phyloP scores from a whole-genome alignment of 306 rosid species.

The Leucaena leucocephala region DNA sequence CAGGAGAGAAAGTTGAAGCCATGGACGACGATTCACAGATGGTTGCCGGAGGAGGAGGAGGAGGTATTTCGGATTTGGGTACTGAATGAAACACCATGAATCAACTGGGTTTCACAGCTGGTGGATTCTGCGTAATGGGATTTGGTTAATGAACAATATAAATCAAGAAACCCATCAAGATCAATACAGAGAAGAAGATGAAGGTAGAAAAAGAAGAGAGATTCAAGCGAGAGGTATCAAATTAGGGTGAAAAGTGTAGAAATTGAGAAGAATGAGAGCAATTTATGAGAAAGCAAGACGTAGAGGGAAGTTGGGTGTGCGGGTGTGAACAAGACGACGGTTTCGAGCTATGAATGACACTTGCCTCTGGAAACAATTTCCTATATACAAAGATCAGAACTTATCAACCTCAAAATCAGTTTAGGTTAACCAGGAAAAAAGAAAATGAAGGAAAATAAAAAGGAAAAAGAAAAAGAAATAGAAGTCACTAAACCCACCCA shows the following conservation, averaged over 20 bases:
- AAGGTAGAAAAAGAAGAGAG: neutral
- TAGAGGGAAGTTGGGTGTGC: neutral
- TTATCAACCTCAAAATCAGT: neutral
- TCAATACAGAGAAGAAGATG: neutral
- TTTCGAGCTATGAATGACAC: neutral
- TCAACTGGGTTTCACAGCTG: neutral
- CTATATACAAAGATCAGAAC: neutral
- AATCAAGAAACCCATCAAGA: neutral
- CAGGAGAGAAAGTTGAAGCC: constrained; percentile 22
- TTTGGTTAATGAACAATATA: neutral
- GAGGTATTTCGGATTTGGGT: constrained; percentile 10
- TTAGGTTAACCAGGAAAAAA: neutral
- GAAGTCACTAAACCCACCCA: too few relatives aligned
- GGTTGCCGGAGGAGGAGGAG: neutral
- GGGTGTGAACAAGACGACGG: neutral
- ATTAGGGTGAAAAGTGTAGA: neutral
- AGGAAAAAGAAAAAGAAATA: neutral
- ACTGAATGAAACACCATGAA: constrained; percentile 34
- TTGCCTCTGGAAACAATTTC: neutral
- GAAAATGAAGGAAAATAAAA: neutral
- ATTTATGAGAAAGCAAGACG: neutral
- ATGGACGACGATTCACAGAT: constrained; percentile 13
- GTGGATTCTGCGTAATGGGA: neutral
- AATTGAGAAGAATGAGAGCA: neutral
- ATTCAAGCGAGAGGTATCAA: neutral